Base-by-base conservation (phyloP, 1,284 basidiomycete genomes). In the Cryptococcus sp. region DNA sequence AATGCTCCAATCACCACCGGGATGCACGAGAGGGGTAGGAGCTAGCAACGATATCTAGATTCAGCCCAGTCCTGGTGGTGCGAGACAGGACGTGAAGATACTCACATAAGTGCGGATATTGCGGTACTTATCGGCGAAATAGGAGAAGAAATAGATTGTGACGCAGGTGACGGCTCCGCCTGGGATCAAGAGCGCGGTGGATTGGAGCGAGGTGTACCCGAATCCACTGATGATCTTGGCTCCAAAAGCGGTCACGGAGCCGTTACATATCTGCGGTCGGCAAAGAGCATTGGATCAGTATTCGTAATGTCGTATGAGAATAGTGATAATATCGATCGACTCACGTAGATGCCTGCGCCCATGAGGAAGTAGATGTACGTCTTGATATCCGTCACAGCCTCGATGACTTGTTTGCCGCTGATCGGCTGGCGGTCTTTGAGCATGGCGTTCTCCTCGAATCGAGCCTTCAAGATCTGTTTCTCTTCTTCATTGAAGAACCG, bases 1-100 rank as follows among this genome's bases (percentile, higher is more conserved):
- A 79, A 65, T 0, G 79, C 77, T 17, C 83, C 82, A 23, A 79
- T 72, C 38, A 83, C 72, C 19, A 82, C 79, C 13, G 82, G 82
- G 6, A 83, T 60, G 55, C 81, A 82, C 5, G 75, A 78, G 13
- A 81, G 50, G 3, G 80, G 78, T 40, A 83, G 69, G 30, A 82
- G 67, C 64, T 70, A 19, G 10, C 10, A 39, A 49, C 25, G 52
- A 52, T 54, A 10, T 6, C 47, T 11, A 16, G n/a, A 8, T 35
- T 35, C 10, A 22, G 6, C 27, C 43, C 20, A 6, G 15, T 23
- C 6, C 30, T 19, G n/a, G 23, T n/a, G 13, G 42, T 30, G 48
- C 19, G 19, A 20, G 30, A n/a, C 13, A 5, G 15, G 10, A 17
- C 25, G 6, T 6, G 41, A 22, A 16, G 25, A 23, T 16, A 65